Percentiles rank a stretch among this genome's conserved stretches.
phyloP scores from a whole-genome alignment of 73 alveolate genomes.

The Paraurostyla sp. region DNA sequence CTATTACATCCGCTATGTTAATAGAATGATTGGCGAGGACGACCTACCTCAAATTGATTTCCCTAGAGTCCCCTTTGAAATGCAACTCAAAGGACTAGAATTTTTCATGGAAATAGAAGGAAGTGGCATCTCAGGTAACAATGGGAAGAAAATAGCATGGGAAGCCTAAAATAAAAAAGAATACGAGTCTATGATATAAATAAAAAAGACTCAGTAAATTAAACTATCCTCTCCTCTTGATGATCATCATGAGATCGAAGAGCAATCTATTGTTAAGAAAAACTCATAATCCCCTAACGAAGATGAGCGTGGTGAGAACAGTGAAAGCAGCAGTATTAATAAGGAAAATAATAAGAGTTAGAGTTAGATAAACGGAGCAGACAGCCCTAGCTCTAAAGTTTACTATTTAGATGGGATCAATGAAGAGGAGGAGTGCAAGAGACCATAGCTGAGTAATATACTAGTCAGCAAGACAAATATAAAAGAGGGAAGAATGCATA shows the following conservation, averaged over 20 bases:
- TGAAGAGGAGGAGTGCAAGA: slow-evolving; percentile 44
- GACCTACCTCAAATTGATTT: background rate
- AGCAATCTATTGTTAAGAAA: background rate
- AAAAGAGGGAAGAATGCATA: too few species aligned
- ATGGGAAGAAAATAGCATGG: too few species aligned
- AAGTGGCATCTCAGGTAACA: too few species aligned
- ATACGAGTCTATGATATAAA: too few species aligned
- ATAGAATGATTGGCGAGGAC: background rate
- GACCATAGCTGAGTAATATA: background rate
- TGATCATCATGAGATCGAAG: background rate
- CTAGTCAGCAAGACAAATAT: background rate
- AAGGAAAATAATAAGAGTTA: too few species aligned
- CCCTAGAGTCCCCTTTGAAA: background rate
- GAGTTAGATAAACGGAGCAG: too few species aligned
- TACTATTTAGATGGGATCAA: background rate
- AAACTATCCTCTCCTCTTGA: background rate
- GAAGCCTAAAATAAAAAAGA: background rate
- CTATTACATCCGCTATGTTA: background rate
- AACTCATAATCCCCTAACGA: background rate
- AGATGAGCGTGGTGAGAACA: too few species aligned
- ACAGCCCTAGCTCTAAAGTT: background rate
- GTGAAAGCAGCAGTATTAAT: too few species aligned
- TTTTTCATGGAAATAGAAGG: background rate
- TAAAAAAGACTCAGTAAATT: background rate
- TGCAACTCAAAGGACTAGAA: slow-evolving; percentile 15